Conservation (phyloP, 495 filamentous ascomycete species). For the Aspergillus affinis region DNA sequence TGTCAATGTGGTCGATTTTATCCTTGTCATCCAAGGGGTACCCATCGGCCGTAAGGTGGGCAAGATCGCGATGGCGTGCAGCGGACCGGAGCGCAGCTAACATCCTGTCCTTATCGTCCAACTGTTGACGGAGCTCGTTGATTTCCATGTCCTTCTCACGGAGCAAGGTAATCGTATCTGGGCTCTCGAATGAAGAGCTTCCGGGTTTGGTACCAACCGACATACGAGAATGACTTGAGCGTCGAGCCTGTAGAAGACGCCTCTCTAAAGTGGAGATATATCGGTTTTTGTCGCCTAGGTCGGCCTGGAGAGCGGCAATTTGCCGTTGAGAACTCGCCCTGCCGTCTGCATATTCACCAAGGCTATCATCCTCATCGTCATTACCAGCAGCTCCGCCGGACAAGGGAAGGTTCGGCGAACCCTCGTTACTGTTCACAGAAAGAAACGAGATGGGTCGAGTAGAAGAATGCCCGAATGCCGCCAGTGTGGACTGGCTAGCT, state of each 20-base stretch:
- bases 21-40: constrained; percentile 33
- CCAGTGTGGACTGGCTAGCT: constrained; percentile 64
- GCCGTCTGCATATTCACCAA: constrained; percentile 83
- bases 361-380: constrained; percentile 69
- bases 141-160: constrained; percentile 95
- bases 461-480: constrained; percentile 49
- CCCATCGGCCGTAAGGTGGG: constrained; percentile 57
- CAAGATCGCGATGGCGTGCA: constrained; percentile 80
- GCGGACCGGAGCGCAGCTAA: constrained; percentile 83
- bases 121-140: constrained; percentile 77
- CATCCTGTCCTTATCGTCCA: constrained; percentile 98
- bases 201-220: constrained; percentile 64
- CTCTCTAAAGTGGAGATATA: constrained; percentile 95
- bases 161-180: constrained; percentile 63
- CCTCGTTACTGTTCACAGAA: constrained; percentile 50
- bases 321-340: constrained; percentile 78
- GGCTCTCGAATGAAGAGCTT: constrained; percentile 64
- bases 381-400: constrained; percentile 36
- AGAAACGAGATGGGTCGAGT: constrained; percentile 66
- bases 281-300: constrained; percentile 90
- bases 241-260: constrained; percentile 83
- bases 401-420: constrained; percentile 39
- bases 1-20: constrained; percentile 29
- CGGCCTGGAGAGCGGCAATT: constrained; percentile 85
- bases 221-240: constrained; percentile 84